Percentiles rank a stretch among this genome's conserved stretches.
Conservation (phyloP, 495 filamentous ascomycete species). For the Amniculicola lignicola region DNA sequence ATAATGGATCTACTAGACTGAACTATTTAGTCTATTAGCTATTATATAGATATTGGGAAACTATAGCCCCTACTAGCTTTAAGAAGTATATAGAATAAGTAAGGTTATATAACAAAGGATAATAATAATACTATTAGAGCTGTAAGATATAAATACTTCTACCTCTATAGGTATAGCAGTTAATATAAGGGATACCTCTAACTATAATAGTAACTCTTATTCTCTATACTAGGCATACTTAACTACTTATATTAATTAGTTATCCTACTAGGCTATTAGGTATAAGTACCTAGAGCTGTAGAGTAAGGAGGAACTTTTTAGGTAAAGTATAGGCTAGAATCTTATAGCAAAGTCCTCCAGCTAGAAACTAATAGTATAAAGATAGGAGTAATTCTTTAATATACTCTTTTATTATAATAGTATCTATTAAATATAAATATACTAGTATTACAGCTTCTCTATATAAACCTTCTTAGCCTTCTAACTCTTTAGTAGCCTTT, state of each 20-base stretch:
- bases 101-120: conserved; percentile 73
- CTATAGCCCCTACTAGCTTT: too few species aligned
- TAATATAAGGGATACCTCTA: conserved; percentile 44
- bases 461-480: background rate
- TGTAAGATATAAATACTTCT: conserved; percentile 86
- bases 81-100: too few species aligned
- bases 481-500: background rate
- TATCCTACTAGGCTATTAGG: too few species aligned
- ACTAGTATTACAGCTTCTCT: background rate
- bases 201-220: conserved; percentile 35
- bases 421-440: background rate
- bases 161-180: conserved; percentile 56
- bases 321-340: background rate
- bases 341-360: background rate
- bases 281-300: background rate
- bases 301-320: background rate
- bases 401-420: background rate
- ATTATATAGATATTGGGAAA: too few species aligned
- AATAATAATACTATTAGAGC: conserved; percentile 83
- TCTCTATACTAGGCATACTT: conserved; percentile 42
- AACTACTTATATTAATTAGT: too few species aligned
- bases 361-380: background rate
- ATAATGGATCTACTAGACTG: too few species aligned
- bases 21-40: too few species aligned
- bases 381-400: background rate